Base-by-base conservation (phyloP, 2,329 filamentous ascomycete genomes). In the Fusarium robinianum region DNA sequence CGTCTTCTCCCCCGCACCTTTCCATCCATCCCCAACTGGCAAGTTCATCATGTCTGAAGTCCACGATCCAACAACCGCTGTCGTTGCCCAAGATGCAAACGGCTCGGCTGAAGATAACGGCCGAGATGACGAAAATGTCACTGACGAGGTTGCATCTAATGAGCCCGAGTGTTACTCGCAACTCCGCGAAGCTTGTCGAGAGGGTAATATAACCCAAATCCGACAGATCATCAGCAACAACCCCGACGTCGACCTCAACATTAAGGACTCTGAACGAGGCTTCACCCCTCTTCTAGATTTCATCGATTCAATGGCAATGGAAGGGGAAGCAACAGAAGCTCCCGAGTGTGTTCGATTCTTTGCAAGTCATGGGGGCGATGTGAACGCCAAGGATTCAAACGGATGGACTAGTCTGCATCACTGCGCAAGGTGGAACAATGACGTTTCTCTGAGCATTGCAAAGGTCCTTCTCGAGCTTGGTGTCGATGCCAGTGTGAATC, bases 341-440 rank as follows among this genome's bases (percentile, higher is more conserved):
- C 8, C 26, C 3, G 26, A 32, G 5, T 25, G 18, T 11, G 9
- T 37, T 18, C 41, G 41, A 7, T 38, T 37, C 19, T 27, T 44
- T 11, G 16, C 37, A 19, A 7, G 26, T 3, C 41, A 27, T 2
- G 41, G 41, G 1, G 41, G 32, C 9, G 21, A 38, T 26, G 22
- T 38, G 14, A 9, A 44, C 3, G 33, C 25, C n/a, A 36, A 37
- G 21, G 26, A 16, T 10, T 10, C 33, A 5, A 32, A 36, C 9
- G 33, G 41, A 22, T 32, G 19, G 32, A 44, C 41, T 6, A n/a
- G 33, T 10, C 10, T 44, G 26, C 41, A 44, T 31, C 16, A 31
- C 10, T 44, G 41, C n/a, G 41, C 41, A 16, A 25, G 33, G 6
- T 26, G 21, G 33, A 26, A 44, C 3, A 33, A 25, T 10, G 21